Base-by-base conservation (phyloP, 2,329 filamentous ascomycete genomes). In the Fusarium redolens region DNA sequence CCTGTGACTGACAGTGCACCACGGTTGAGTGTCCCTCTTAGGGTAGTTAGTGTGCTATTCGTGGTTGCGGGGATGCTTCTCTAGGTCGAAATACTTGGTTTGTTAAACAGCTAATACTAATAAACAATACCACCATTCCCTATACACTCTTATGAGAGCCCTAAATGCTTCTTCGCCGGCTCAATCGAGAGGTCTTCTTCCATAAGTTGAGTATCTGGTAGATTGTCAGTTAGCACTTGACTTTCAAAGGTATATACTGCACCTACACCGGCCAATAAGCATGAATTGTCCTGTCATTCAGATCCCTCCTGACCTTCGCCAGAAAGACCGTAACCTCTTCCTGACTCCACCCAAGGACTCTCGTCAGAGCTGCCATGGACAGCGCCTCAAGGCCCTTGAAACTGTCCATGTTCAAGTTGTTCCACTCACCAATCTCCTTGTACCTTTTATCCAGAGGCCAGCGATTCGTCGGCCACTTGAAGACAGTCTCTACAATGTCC, bases 201-300 rank as follows among this genome's bases (percentile, higher is more conserved):
- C 69, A 3, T 72, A 69, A 4, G 60, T 69, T 17, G 69, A 72
- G 45, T 72, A 72, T 25, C 69, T 72, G 8, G 3, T 10, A 50
- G 8, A 25, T 25, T 25, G 25, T 25, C 25, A 25, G 30, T 50
- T 33, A 50, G 30, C 4, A 50, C 5, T 13, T 22, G 30, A 3
- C 2, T 11, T 18, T 18, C 4, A 5, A 4, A 2, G 10, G 4
- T 15, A 5, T 5, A 50, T 14, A 0, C 15, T 33, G 15, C 4
- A 51, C 72, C 38, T 62, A 76, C 66, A 76, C 37, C 0, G 69
- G 61, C 70, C 70, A 76, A n/a, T 75, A 75, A 20, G 74, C 69
- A 50, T 76, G 74, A 4, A 76, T 71, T 0, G 37, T 18, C 25
- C 52, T 74, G 14, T 66, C 63, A 15, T 57, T 64, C 8, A 75